Evolutionary conservation across 2,329 filamentous ascomycete species (phyloP), one percentile per base, ranked within the genome.

Genomic region (Endothia cerciana): DNA sequence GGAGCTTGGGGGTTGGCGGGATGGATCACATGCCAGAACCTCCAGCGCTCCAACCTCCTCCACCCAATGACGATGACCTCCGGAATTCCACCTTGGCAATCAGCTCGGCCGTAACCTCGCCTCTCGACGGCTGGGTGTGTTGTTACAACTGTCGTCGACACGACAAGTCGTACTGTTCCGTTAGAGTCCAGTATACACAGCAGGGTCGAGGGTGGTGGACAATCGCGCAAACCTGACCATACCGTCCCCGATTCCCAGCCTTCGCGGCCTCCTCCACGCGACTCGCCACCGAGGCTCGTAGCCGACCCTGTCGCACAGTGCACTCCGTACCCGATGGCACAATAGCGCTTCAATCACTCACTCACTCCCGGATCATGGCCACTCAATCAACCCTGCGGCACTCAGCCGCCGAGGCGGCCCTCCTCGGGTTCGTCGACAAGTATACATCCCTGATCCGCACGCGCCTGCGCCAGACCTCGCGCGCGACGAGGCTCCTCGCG

Each of bases 331-430:
- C 55, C 62, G 41, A 58, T 60, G 65, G 63, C 65, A 58, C 64
- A 30, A 68, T 63, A 60, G 56, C 25, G 4, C 19, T 10, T 22
- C 36, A 15, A 13, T 15, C 36, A 22, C 60, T 10, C 40, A 30
- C 49, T 28, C 19, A 11, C 10, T 15, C 59, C 36, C 70, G 67
- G 63, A 73, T 66, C 66, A 97, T 97, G 94, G 92, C 93, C 69
- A 90, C 85, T 70, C 94, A 97, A 81, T 97, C 94, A 64, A 97
- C 91, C 5, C 84, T 97, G 72, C 88, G 88, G 71, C 82, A 83
- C 71, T 85, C 86, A 71, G 84, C 82, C 58, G 85, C 87, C 71
- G 86, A 91, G 77, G 88, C 91, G 77, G 86, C 89, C 73, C 81
- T 93, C 73, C 83, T 87, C 41, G 81, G 82, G 53, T 86, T 93